A percentile compares a stretch with the other conserved stretches of the same genome.
Evolutionary conservation across 225 moss, liverwort and hornwort genomes (phyloP).

Genomic region (Bryoerythrophyllum caledonicum): DNA sequence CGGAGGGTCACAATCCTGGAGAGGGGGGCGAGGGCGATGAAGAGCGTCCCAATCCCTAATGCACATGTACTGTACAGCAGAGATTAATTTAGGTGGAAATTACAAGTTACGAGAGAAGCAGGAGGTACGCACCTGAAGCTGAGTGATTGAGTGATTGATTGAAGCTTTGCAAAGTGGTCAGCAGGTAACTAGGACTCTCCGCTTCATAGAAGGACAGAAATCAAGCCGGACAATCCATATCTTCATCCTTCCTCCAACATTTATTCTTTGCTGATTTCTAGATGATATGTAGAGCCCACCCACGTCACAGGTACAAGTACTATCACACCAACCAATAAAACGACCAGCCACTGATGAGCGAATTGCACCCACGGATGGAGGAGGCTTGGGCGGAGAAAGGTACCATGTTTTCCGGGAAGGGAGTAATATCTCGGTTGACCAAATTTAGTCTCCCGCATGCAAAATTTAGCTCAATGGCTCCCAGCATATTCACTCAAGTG

Average conservation of each 20-base stretch:
- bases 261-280: constrained; percentile 43
- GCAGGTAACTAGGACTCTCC: not conserved
- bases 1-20: not conserved
- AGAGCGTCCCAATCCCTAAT: constrained; percentile 6
- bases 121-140: not conserved
- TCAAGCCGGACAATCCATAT: constrained; percentile 31
- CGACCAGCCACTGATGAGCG: not conserved
- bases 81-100: constrained; percentile 3
- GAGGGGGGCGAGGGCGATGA: not conserved
- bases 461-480: not conserved
- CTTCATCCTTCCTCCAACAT: constrained; percentile 41
- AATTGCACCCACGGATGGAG: not conserved
- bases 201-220: constrained; percentile 9
- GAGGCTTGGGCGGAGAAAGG: not conserved
- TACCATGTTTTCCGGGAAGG: not conserved
- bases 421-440: not conserved
- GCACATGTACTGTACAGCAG: not conserved
- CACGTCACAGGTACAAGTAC: not conserved
- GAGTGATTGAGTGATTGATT: constrained; percentile 39
- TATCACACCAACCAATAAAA: not conserved
- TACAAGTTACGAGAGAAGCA: not conserved
- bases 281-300: constrained; percentile 31
- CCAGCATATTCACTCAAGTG: not conserved
- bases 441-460: not conserved
- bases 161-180: constrained; percentile 3